phyloP scores from a whole-genome alignment of 2,329 filamentous ascomycete species.

The Zymoseptoria crescenta region DNA sequence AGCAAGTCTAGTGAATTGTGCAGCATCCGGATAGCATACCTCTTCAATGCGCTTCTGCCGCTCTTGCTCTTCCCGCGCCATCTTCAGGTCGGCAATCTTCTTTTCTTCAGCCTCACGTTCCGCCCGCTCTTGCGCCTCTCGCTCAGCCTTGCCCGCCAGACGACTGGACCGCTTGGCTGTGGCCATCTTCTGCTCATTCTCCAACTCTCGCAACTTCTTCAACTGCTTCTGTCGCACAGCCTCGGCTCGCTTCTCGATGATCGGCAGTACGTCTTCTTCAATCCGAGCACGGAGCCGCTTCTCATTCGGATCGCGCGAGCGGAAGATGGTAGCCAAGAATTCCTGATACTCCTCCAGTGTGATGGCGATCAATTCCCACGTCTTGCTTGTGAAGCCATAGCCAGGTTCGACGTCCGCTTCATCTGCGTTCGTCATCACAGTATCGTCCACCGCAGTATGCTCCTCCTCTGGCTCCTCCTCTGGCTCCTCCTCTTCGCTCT shows the following conservation, averaged over 20 bases:
- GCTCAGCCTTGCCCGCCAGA: conserved; percentile 73
- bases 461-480: conserved; percentile 38
- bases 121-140: conserved; percentile 65
- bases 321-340: conserved; percentile 64
- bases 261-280: conserved; percentile 69
- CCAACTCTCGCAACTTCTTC: conserved; percentile 71
- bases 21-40: conserved; percentile 27
- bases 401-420: conserved; percentile 33
- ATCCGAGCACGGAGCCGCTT: conserved; percentile 66
- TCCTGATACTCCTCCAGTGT: conserved; percentile 67
- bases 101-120: conserved; percentile 62
- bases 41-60: conserved; percentile 59
- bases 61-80: conserved; percentile 52
- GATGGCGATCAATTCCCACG: conserved; percentile 87
- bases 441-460: conserved; percentile 34
- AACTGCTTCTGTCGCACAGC: conserved; percentile 61
- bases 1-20: conserved; percentile 11
- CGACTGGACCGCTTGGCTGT: conserved; percentile 89
- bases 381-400: conserved; percentile 61
- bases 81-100: conserved; percentile 55
- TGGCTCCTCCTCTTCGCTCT: conserved; percentile 36
- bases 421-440: conserved; percentile 24
- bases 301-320: conserved; percentile 76
- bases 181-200: conserved; percentile 79
- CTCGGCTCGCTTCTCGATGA: conserved; percentile 69